Percentiles rank a stretch among this genome's conserved stretches.
These are phyloP conservation scores for Quercus wislizeni DNA, from an alignment of 306 rosid genomes.

Conservation along the genomic window DNA sequence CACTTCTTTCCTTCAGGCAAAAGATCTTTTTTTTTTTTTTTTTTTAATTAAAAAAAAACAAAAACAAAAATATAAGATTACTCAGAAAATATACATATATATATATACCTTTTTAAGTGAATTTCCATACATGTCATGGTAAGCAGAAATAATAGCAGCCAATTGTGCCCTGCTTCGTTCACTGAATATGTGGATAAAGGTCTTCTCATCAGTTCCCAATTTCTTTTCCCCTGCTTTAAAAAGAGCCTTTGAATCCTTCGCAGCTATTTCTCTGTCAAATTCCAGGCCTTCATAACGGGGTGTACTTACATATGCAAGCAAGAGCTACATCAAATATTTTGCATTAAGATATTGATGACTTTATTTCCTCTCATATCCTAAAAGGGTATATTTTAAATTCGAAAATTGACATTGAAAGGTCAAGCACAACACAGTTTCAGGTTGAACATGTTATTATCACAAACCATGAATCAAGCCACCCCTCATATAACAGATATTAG, in stretches of 20 bases:
- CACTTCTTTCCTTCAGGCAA: neutral
- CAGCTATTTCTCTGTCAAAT: conserved; percentile 43
- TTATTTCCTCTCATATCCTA: neutral
- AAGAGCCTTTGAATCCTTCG: conserved; percentile 36
- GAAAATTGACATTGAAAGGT: neutral
- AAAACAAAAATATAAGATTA: neutral
- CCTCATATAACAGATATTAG: neutral
- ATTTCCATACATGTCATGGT: conserved; percentile 43
- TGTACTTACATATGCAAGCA: conserved; percentile 55
- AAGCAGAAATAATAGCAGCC: conserved; percentile 47
- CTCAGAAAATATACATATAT: conserved; percentile 23
- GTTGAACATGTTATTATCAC: neutral
- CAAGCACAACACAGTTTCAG: neutral
- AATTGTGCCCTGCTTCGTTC: conserved; percentile 71
- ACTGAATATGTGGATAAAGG: conserved; percentile 54
- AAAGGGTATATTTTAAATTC: neutral
- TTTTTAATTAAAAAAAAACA: neutral
- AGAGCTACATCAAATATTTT: conserved; percentile 37
- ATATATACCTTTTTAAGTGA: conserved; percentile 59
- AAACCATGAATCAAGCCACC: neutral
- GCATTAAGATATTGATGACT: conserved; percentile 13
- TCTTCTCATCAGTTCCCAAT: conserved; percentile 50
- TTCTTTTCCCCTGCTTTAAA: conserved; percentile 55
- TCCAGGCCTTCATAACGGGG: conserved; percentile 73
- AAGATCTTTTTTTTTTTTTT: too few species aligned